Evolutionary conservation across 2,329 filamentous ascomycete species (phyloP).

Genomic region (Colletotrichum brevisporum): DNA sequence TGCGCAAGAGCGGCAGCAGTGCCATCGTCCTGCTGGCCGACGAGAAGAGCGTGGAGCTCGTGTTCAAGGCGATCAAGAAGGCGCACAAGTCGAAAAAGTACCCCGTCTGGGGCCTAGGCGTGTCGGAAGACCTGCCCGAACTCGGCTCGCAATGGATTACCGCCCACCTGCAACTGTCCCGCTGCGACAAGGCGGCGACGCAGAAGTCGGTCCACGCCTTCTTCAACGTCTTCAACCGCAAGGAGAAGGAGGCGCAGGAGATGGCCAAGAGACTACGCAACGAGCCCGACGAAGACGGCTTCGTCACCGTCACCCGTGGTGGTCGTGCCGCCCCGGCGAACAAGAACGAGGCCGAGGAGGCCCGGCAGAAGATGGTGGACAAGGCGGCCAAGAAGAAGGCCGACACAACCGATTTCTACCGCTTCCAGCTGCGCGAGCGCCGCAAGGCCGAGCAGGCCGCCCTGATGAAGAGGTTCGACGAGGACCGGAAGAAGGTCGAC

Average conservation of each 20-base stretch:
- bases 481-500: constrained; percentile 79
- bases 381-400: constrained; percentile 74
- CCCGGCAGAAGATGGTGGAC: constrained; percentile 71
- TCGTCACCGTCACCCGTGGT: constrained; percentile 90
- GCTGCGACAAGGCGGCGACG: constrained; percentile 76
- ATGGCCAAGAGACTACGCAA: constrained; percentile 77
- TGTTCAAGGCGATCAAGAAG: constrained; percentile 81
- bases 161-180: constrained; percentile 78
- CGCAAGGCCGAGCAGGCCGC: constrained; percentile 81
- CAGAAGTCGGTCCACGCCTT: constrained; percentile 85
- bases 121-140: constrained; percentile 68
- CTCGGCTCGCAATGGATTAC: constrained; percentile 73
- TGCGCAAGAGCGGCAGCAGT: constrained; percentile 82
- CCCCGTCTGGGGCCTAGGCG: constrained; percentile 77
- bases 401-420: constrained; percentile 82
- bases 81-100: constrained; percentile 71
- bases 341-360: constrained; percentile 77
- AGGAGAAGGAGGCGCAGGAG: constrained; percentile 74
- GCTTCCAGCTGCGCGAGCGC: constrained; percentile 85
- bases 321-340: constrained; percentile 81
- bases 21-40: constrained; percentile 90
- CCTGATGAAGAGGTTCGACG: constrained; percentile 79
- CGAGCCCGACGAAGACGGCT: constrained; percentile 94
- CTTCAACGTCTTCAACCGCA: constrained; percentile 85
- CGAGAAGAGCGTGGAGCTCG: constrained; percentile 80